Conservation (phyloP, 371 early-diverging fungal genomes). For the Mucor piriformis region DNA sequence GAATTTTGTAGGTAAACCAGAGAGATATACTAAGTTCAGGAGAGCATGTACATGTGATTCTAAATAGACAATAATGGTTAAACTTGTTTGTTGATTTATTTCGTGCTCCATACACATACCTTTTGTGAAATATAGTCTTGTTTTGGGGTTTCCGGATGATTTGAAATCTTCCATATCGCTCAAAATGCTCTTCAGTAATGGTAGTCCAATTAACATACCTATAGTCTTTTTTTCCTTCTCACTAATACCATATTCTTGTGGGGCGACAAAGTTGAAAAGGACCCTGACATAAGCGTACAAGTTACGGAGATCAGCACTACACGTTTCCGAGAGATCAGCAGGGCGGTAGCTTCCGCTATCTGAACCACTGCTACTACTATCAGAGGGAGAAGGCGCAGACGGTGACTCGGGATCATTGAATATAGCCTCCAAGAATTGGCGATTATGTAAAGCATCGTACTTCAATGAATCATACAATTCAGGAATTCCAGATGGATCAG, state of each 20-base stretch:
- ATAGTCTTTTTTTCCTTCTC: constrained; percentile 84
- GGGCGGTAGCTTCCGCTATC: neutral
- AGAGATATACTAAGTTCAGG: constrained; percentile 86
- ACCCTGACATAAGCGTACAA: constrained; percentile 81
- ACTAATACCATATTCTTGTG: constrained; percentile 90
- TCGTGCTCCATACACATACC: constrained; percentile 33
- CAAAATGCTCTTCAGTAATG: constrained; percentile 77
- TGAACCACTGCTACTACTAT: constrained; percentile 12
- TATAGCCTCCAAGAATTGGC: constrained; percentile 78
- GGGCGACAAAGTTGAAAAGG: constrained; percentile 92
- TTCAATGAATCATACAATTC: constrained; percentile 95
- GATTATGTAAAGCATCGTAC: constrained; percentile 94
- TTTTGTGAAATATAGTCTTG: constrained; percentile 94
- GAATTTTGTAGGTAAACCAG: constrained; percentile 79
- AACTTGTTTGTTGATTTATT: neutral
- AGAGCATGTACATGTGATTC: constrained; percentile 92
- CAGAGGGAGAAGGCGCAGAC: neutral
- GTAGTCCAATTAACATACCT: constrained; percentile 77
- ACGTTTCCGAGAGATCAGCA: neutral
- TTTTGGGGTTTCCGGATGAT: constrained; percentile 62
- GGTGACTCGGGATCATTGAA: constrained; percentile 51
- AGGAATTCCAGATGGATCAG: constrained; percentile 89
- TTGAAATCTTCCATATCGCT: constrained; percentile 71
- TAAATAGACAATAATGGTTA: constrained; percentile 16
- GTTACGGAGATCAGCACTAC: constrained; percentile 48